phyloP scores from a whole-genome alignment of 2,329 filamentous ascomycete genomes.

The Ophiocordyceps sinensis region DNA sequence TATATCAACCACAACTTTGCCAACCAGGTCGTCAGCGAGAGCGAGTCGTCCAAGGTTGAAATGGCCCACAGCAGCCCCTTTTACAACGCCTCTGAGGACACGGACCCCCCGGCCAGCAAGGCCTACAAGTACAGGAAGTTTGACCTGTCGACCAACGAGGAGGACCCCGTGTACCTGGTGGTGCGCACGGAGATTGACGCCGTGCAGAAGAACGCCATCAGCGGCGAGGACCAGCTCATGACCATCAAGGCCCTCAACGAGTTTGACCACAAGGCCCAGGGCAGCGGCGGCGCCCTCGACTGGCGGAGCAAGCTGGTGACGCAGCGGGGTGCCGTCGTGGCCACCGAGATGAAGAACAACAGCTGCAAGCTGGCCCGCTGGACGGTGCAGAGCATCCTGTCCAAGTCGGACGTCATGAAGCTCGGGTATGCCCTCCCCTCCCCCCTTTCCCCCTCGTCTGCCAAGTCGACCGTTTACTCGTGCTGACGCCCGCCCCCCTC shows the following conservation, averaged over 20 bases:
- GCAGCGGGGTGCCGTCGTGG: constrained; percentile 91
- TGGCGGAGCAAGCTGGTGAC: constrained; percentile 91
- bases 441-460: background rate
- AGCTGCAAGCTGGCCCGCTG: constrained; percentile 95
- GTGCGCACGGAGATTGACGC: constrained; percentile 94
- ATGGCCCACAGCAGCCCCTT: constrained; percentile 91
- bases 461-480: background rate
- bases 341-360: constrained; percentile 99
- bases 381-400: constrained; percentile 93
- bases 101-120: constrained; percentile 87
- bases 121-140: constrained; percentile 97
- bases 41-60: constrained; percentile 59
- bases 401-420: constrained; percentile 97
- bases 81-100: constrained; percentile 88
- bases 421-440: constrained; percentile 52
- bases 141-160: constrained; percentile 86
- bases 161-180: constrained; percentile 83
- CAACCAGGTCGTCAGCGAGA: constrained; percentile 85
- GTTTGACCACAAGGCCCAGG: constrained; percentile 96
- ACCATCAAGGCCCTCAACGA: constrained; percentile 96
- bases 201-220: constrained; percentile 87
- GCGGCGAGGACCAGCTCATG: constrained; percentile 79
- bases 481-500: constrained; percentile 11
- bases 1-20: constrained; percentile 99
- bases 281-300: constrained; percentile 86